Evolutionary conservation across 2,329 filamentous ascomycete species (phyloP), one percentile per base, ranked within the genome.

Genomic region (Lachnellula suecica): DNA sequence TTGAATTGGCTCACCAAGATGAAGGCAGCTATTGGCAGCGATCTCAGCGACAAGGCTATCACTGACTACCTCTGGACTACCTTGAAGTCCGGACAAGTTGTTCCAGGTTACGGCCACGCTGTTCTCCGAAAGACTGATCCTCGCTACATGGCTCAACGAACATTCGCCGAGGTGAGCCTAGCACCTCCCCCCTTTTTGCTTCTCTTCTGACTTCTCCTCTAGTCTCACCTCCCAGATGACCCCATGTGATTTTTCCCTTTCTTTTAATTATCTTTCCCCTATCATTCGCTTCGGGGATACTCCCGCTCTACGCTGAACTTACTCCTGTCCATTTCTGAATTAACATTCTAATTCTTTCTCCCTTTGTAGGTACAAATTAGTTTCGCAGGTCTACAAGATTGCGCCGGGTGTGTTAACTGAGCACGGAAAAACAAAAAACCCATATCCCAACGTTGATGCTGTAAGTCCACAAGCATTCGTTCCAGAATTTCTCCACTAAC

Each of bases 321-420:
- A n/a, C n/a, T n/a, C n/a, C n/a, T n/a, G n/a, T n/a, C n/a, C n/a
- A n/a, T n/a, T n/a, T n/a, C n/a, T n/a, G n/a, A n/a, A n/a, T n/a
- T n/a, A n/a, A n/a, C n/a, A n/a, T n/a, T n/a, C n/a, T n/a, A n/a
- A n/a, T n/a, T n/a, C n/a, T n/a, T n/a, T n/a, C n/a, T n/a, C n/a
- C n/a, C n/a, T n/a, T n/a, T n/a, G n/a, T n/a, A n/a, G n/a, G n/a
- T n/a, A 97, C 90, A 91, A 99, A 85, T 89, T 99, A 66, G 94
- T 99, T 79, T 95, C 89, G 84, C 94, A 99, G 82, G 94, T 99
- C 67, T 99, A 97, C 89, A 99, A 99, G 90, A 97, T 99, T 68
- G 94, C 94, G 61, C 94, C 94, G 62, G 89, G 88, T 70, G 94
- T 99, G 68, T 83, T 99, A 73, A 99, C 94, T 63, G 91, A 99